These are phyloP conservation scores for Spirogloea muscicola DNA, from an alignment of 139 green algal species.

Conservation along the genomic window DNA sequence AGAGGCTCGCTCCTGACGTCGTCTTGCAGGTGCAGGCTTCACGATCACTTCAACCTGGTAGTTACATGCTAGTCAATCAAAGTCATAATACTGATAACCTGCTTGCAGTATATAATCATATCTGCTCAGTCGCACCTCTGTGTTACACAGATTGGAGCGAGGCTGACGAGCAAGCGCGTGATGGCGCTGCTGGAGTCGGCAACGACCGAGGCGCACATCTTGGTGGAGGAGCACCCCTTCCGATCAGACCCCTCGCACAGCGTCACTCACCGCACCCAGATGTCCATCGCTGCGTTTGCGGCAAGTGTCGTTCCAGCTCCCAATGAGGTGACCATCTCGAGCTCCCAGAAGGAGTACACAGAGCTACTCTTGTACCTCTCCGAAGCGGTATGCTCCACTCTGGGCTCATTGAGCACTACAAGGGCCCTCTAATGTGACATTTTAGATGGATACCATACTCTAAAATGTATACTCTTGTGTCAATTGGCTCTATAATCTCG, in stretches of 20 bases:
- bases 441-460: too few relatives aligned
- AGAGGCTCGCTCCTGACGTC: slow-evolving; percentile 44
- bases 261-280: slow-evolving; percentile 59
- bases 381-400: neutral
- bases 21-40: slow-evolving; percentile 47
- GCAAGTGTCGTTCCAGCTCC: neutral
- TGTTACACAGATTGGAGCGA: slow-evolving; percentile 51
- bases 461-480: too few relatives aligned
- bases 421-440: too few relatives aligned
- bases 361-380: neutral
- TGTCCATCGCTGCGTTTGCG: neutral
- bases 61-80: too few relatives aligned
- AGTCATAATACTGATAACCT: too few relatives aligned
- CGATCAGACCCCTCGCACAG: slow-evolving; percentile 76
- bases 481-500: too few relatives aligned
- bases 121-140: too few relatives aligned
- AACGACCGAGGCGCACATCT: slow-evolving; percentile 50
- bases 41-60: too few relatives aligned
- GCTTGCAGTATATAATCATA: too few relatives aligned
- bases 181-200: slow-evolving; percentile 73
- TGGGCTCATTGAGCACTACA: too few relatives aligned
- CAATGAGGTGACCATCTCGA: neutral
- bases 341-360: slow-evolving; percentile 8
- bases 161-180: slow-evolving; percentile 83
- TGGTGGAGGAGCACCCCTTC: slow-evolving; percentile 40